Evolutionary conservation across 83 land plant genomes (phyloP).

Genomic region (Thuja plicata): DNA sequence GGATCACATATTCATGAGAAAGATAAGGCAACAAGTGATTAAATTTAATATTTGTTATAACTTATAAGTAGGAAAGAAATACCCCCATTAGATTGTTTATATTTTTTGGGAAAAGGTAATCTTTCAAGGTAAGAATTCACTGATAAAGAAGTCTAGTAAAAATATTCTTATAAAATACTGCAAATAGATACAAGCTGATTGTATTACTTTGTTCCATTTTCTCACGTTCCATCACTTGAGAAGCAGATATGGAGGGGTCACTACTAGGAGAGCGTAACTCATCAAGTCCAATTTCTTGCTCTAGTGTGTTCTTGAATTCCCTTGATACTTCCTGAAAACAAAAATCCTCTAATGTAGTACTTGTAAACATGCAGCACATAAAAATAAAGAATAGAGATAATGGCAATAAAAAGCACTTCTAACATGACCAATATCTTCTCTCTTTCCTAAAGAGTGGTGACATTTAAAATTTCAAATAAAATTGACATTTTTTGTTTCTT

Average conservation of each 20-base stretch:
- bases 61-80: background rate
- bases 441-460: background rate
- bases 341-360: background rate
- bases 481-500: background rate
- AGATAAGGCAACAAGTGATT: background rate
- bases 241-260: background rate
- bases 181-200: background rate
- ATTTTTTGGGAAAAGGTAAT: background rate
- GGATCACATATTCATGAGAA: background rate
- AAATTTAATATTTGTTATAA: background rate
- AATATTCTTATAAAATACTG: background rate
- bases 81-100: background rate
- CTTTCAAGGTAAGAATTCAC: background rate
- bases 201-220: slow-evolving; percentile 6
- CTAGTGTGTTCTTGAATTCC: slow-evolving; percentile 73
- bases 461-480: background rate
- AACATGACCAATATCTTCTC: background rate
- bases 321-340: slow-evolving; percentile 60
- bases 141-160: background rate
- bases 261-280: slow-evolving; percentile 26
- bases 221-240: background rate
- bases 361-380: background rate
- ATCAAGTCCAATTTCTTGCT: slow-evolving; percentile 73
- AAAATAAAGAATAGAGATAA: background rate
- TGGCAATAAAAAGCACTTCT: background rate